These are phyloP conservation scores for Cryptosporidium ubiquitum DNA, from an alignment of 169 alveolate species.

Conservation along the genomic window DNA sequence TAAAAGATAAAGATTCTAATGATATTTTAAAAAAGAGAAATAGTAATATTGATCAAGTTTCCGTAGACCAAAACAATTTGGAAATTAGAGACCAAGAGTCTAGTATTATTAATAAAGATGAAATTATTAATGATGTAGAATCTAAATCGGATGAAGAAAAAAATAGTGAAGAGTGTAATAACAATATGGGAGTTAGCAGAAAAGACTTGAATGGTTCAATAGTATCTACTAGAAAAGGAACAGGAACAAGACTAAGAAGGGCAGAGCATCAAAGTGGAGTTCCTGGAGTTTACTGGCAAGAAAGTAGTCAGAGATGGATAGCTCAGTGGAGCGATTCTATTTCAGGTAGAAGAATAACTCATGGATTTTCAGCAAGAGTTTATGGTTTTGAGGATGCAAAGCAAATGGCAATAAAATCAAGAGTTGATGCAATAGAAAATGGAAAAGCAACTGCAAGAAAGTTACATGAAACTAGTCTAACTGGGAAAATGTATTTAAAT, in stretches of 20 bases:
- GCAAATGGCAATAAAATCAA: constrained; percentile 72
- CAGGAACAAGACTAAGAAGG: constrained; percentile 31
- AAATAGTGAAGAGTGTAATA: neutral
- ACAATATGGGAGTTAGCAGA: neutral
- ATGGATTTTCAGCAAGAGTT: constrained; percentile 71
- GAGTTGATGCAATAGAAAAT: constrained; percentile 68
- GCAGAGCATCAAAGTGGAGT: constrained; percentile 74
- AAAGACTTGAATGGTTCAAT: neutral
- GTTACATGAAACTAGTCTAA: constrained; percentile 39
- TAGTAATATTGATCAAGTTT: neutral
- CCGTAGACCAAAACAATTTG: neutral
- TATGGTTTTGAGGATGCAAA: constrained; percentile 73
- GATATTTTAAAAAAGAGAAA: neutral
- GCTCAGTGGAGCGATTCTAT: constrained; percentile 74
- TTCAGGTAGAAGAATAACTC: constrained; percentile 74
- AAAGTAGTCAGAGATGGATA: constrained; percentile 73
- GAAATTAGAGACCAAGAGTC: neutral
- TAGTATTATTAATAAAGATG: neutral
- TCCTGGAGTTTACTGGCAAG: constrained; percentile 75
- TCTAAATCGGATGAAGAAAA: neutral
- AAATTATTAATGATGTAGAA: neutral
- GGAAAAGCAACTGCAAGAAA: constrained; percentile 74
- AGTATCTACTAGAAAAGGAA: constrained; percentile 8
- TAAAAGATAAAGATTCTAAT: neutral
- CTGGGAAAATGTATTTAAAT: constrained; percentile 1